phyloP scores from a whole-genome alignment of 2,329 filamentous ascomycete genomes.

The Aspergillus sp. region DNA sequence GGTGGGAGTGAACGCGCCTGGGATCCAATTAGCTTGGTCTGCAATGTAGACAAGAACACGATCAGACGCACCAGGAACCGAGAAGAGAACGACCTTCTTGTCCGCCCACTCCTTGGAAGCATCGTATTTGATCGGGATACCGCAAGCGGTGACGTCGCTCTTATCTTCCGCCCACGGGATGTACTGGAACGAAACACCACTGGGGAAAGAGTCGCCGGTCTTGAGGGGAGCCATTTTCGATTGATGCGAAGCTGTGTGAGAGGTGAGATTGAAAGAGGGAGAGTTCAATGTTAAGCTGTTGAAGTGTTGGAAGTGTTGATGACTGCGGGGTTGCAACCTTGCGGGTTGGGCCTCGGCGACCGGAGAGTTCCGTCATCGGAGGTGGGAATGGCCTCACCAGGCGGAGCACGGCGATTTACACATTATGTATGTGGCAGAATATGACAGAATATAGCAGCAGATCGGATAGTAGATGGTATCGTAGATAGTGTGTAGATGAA shows the following conservation, averaged over 20 bases:
- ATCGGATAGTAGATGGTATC: background rate
- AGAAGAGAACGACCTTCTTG: constrained; percentile 72
- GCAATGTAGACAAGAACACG: background rate
- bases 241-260: background rate
- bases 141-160: constrained; percentile 70
- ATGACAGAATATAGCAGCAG: background rate
- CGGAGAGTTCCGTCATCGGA: constrained; percentile 2
- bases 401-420: background rate
- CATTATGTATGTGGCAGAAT: constrained; percentile 2
- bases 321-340: background rate
- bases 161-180: constrained; percentile 73
- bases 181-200: constrained; percentile 76
- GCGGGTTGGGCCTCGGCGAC: background rate
- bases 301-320: background rate
- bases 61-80: constrained; percentile 59
- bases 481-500: background rate
- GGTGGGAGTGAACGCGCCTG: constrained; percentile 78
- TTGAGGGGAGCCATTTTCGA: constrained; percentile 56
- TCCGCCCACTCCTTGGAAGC: constrained; percentile 73
- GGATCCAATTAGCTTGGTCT: background rate
- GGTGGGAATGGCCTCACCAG: background rate
- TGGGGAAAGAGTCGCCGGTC: constrained; percentile 78
- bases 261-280: background rate
- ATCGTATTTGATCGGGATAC: constrained; percentile 74
- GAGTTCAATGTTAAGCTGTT: background rate